phyloP scores from a whole-genome alignment of 352 stramenopile genomes.

The Phytophthora sansomeana region DNA sequence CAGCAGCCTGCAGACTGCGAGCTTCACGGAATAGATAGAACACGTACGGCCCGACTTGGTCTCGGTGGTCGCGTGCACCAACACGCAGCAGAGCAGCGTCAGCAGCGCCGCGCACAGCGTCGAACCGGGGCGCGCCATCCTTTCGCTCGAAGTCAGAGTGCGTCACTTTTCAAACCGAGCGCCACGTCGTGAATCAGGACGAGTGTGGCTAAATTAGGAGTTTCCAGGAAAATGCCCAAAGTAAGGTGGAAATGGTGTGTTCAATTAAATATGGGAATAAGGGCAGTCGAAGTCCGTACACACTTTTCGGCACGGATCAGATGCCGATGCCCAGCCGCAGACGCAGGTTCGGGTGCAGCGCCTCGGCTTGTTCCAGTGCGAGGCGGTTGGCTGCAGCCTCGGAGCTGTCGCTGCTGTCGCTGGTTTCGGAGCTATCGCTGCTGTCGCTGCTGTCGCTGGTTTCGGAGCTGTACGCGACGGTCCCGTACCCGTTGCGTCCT shows the following conservation, averaged over 20 bases:
- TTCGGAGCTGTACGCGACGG: constrained; percentile 36
- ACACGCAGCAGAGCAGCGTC: constrained; percentile 26
- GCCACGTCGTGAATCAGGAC: constrained; percentile 2
- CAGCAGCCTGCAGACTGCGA: neutral
- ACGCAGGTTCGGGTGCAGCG: constrained; percentile 32
- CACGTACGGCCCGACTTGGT: constrained; percentile 20
- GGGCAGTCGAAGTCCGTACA: neutral
- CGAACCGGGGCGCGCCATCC: constrained; percentile 10
- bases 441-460: constrained; percentile 19
- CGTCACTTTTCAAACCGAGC: constrained; percentile 6
- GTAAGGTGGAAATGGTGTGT: neutral
- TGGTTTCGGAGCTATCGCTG: too few relatives aligned
- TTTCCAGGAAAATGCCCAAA: neutral
- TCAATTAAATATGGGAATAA: neutral
- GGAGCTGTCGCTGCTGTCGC: constrained; percentile 17
- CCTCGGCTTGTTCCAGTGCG: constrained; percentile 32
- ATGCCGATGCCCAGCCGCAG: constrained; percentile 42
- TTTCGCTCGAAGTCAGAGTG: constrained; percentile 1
- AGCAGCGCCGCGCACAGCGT: constrained; percentile 12
- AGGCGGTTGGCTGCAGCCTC: constrained; percentile 25
- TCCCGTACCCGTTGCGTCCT: constrained; percentile 44
- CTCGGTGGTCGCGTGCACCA: neutral
- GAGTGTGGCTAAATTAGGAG: neutral
- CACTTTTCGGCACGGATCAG: constrained; percentile 1
- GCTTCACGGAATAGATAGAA: neutral